phyloP scores from a whole-genome alignment of 495 filamentous ascomycete genomes.

The Bryoglossum gracile region DNA sequence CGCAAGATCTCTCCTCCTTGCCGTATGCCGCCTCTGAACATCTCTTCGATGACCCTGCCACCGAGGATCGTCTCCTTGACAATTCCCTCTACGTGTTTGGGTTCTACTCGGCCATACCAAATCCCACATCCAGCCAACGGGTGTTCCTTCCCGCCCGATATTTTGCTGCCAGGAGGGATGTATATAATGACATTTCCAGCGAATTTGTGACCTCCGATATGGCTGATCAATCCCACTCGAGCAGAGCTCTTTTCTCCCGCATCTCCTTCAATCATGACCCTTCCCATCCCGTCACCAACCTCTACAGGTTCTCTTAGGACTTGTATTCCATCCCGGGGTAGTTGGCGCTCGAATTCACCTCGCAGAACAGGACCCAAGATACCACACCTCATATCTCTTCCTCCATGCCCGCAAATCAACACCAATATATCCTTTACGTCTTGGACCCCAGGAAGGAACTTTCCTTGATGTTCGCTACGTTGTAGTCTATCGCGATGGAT shows the following conservation, averaged over 20 bases:
- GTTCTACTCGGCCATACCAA: constrained; percentile 89
- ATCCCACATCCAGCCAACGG: constrained; percentile 73
- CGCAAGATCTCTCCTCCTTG: constrained; percentile 24
- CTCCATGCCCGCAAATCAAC: constrained; percentile 78
- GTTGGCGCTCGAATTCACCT: constrained; percentile 53
- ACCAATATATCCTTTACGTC: constrained; percentile 63
- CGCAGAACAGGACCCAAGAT: constrained; percentile 65
- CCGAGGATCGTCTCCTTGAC: constrained; percentile 70
- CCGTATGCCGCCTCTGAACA: constrained; percentile 60
- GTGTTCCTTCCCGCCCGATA: constrained; percentile 32
- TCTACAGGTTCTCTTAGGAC: constrained; percentile 34
- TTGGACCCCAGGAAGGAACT: constrained; percentile 37
- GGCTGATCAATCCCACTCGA: constrained; percentile 70
- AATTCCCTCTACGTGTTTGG: constrained; percentile 79
- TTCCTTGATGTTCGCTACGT: constrained; percentile 35
- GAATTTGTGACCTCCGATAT: constrained; percentile 89
- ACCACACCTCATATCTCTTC: constrained; percentile 74
- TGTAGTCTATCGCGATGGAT: constrained; percentile 37
- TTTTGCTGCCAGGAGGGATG: constrained; percentile 52
- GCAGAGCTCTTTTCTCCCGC: constrained; percentile 25
- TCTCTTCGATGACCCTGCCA: constrained; percentile 66
- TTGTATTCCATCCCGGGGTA: constrained; percentile 31
- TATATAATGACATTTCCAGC: constrained; percentile 93
- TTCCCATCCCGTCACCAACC: constrained; percentile 12
- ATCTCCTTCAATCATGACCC: constrained; percentile 14